Conservation (phyloP, 441 rosid genomes). For the Euphorbia celastroides region DNA sequence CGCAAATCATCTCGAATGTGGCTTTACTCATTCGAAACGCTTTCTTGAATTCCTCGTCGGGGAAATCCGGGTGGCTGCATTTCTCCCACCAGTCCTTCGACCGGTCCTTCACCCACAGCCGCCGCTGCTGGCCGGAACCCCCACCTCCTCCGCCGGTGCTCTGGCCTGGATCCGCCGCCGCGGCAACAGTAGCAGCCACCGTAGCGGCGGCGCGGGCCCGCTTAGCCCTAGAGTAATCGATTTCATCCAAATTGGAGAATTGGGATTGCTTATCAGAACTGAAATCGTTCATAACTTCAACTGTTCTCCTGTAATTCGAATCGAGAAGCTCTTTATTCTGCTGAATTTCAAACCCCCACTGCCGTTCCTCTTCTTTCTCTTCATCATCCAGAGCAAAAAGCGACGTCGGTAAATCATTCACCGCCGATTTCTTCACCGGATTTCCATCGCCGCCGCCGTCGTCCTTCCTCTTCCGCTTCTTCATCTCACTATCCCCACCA, state of each 20-base stretch:
- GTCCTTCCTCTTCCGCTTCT: slow-evolving; percentile 39
- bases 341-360: slow-evolving; percentile 32
- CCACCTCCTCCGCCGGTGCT: background rate
- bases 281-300: slow-evolving; percentile 34
- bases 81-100: slow-evolving; percentile 87
- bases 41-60: slow-evolving; percentile 60
- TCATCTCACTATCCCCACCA: slow-evolving; percentile 20
- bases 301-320: slow-evolving; percentile 33
- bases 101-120: slow-evolving; percentile 86
- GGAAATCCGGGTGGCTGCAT: slow-evolving; percentile 51
- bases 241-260: slow-evolving; percentile 29
- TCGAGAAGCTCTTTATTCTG: slow-evolving; percentile 40
- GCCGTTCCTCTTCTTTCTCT: slow-evolving; percentile 40
- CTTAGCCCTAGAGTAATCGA: slow-evolving; percentile 33
- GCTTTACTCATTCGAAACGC: slow-evolving; percentile 76
- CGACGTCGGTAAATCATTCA: slow-evolving; percentile 54
- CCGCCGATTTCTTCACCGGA: slow-evolving; percentile 21
- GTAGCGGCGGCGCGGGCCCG: slow-evolving; percentile 33
- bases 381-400: slow-evolving; percentile 53
- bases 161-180: slow-evolving; percentile 12
- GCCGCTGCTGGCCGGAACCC: slow-evolving; percentile 30
- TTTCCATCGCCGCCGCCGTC: slow-evolving; percentile 26
- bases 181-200: slow-evolving; percentile 22
- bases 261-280: slow-evolving; percentile 32
- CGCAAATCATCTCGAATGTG: slow-evolving; percentile 63